Evolutionary conservation across 116 monocot species (phyloP).

Genomic region (Trichopus zeylanicus): DNA sequence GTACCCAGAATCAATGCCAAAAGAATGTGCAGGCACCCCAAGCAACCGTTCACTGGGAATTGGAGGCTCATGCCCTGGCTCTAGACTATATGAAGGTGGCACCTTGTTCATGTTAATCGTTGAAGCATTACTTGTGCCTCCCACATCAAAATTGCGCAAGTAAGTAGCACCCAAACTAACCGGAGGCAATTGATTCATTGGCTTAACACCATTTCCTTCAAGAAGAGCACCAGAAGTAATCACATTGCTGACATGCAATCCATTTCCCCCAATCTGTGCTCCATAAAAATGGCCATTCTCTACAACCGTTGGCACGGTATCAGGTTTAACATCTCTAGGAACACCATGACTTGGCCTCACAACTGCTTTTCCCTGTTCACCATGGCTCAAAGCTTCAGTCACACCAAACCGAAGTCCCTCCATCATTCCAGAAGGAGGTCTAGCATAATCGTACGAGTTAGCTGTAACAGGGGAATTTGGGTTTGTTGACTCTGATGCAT

Average conservation of each 20-base stretch:
- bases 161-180: slow-evolving; percentile 6
- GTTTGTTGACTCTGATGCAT: slow-evolving; percentile 5
- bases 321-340: slow-evolving; percentile 12
- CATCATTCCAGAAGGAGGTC: slow-evolving; percentile 15
- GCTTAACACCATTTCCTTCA: slow-evolving; percentile 9
- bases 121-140: slow-evolving; percentile 4
- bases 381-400: slow-evolving; percentile 1
- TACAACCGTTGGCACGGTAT: not conserved
- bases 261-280: slow-evolving; percentile 11
- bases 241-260: not conserved
- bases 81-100: slow-evolving; percentile 6
- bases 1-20: slow-evolving; percentile 6
- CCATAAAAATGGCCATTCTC: slow-evolving; percentile 5
- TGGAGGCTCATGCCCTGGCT: slow-evolving; percentile 13
- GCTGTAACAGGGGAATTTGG: slow-evolving; percentile 3
- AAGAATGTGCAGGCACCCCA: slow-evolving; percentile 13
- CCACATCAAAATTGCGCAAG: slow-evolving; percentile 9
- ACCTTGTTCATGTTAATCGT: slow-evolving; percentile 1
- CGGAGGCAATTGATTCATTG: slow-evolving; percentile 16
- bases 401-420: slow-evolving; percentile 1
- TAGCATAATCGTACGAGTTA: not conserved
- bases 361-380: slow-evolving; percentile 6
- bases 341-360: slow-evolving; percentile 5
- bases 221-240: not conserved
- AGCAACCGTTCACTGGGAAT: slow-evolving; percentile 25